phyloP scores from a whole-genome alignment of 768 basidiomycete genomes.

The Suillus americanus region DNA sequence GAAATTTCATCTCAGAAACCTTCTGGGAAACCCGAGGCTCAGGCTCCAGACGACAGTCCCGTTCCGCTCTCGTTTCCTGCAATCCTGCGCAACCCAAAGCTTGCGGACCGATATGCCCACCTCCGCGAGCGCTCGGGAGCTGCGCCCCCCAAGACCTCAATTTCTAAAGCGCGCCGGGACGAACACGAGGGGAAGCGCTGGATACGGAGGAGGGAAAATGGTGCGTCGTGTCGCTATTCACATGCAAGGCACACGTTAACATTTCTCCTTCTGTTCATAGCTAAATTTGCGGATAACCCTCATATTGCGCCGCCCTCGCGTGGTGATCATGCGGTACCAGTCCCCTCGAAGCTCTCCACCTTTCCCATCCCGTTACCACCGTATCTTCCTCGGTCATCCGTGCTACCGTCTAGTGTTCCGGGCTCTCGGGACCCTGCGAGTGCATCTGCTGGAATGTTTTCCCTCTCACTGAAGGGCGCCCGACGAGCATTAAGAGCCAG shows the following conservation, averaged over 20 bases:
- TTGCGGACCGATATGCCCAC: constrained; percentile 54
- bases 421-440: constrained; percentile 47
- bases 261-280: constrained; percentile 35
- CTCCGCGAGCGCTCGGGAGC: constrained; percentile 31
- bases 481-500: constrained; percentile 64
- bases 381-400: constrained; percentile 62
- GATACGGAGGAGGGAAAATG: constrained; percentile 75
- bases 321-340: constrained; percentile 50
- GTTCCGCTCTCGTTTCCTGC: constrained; percentile 72
- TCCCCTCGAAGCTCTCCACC: constrained; percentile 49
- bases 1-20: background rate
- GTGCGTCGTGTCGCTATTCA: constrained; percentile 37
- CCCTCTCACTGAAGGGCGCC: constrained; percentile 74
- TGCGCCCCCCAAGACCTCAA: constrained; percentile 13
- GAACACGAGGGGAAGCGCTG: constrained; percentile 79
- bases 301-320: constrained; percentile 65
- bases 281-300: constrained; percentile 69
- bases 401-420: constrained; percentile 45
- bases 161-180: constrained; percentile 47
- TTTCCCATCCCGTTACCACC: constrained; percentile 77
- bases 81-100: constrained; percentile 58
- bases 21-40: background rate
- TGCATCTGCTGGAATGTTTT: constrained; percentile 74
- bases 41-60: constrained; percentile 20
- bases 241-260: constrained; percentile 6